Percentiles rank a stretch among this genome's conserved stretches.
phyloP scores from a whole-genome alignment of 306 rosid species.

The Quillaja saponaria region DNA sequence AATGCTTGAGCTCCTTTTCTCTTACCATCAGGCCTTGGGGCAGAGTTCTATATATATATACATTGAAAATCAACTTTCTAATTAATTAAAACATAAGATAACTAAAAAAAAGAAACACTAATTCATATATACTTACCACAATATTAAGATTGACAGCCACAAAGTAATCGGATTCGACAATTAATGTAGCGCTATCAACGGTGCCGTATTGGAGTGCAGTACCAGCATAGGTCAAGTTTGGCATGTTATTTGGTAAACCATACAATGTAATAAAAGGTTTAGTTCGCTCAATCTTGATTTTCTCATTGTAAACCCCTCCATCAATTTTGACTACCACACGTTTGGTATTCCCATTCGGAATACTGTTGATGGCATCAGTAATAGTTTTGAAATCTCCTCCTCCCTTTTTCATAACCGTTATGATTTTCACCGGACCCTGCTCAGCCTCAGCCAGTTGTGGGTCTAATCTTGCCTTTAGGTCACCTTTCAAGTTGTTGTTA shows the following conservation, averaged over 20 bases:
- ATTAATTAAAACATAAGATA: not conserved
- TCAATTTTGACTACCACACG: constrained; percentile 58
- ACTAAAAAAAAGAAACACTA: not conserved
- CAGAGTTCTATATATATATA: constrained; percentile 34
- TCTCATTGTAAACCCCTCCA: constrained; percentile 55
- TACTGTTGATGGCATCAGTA: constrained; percentile 45
- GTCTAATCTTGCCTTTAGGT: constrained; percentile 34
- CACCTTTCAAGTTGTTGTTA: not conserved
- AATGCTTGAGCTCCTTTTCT: constrained; percentile 42
- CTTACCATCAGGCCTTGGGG: constrained; percentile 40
- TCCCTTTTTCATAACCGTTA: constrained; percentile 50
- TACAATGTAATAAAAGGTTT: constrained; percentile 53
- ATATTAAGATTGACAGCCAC: constrained; percentile 42
- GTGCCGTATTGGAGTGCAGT: constrained; percentile 52
- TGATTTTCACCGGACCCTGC: constrained; percentile 1
- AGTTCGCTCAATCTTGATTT: constrained; percentile 37
- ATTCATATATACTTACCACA: constrained; percentile 17
- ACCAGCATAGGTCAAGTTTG: constrained; percentile 46
- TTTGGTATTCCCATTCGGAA: constrained; percentile 45
- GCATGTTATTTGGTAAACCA: constrained; percentile 36
- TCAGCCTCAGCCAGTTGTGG: constrained; percentile 48
- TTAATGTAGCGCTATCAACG: constrained; percentile 54
- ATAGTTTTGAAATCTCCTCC: constrained; percentile 55
- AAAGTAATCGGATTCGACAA: constrained; percentile 40
- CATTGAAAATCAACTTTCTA: not conserved